Conservation (phyloP, 1,139 yeast genomes). For the Williopsis jadinii region DNA sequence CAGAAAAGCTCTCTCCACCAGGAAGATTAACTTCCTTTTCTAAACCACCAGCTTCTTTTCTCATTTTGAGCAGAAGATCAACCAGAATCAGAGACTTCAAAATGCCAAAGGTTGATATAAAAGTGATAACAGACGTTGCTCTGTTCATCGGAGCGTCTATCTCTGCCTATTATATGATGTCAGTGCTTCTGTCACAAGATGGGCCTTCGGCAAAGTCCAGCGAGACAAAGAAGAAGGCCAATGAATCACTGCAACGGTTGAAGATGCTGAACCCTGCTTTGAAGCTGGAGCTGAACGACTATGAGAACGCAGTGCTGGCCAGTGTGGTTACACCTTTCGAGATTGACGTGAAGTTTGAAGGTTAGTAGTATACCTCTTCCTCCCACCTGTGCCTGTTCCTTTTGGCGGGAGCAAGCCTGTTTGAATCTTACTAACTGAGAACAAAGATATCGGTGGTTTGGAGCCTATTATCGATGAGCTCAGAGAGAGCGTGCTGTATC, state of each 20-base stretch:
- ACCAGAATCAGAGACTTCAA: neutral
- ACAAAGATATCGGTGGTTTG: conserved; percentile 75
- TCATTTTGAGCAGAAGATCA: neutral
- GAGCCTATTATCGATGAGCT: conserved; percentile 77
- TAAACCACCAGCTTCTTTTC: no score
- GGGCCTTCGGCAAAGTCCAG: conserved; percentile 50
- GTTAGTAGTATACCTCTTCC: neutral
- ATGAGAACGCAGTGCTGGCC: conserved; percentile 69
- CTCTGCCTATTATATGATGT: conserved; percentile 66
- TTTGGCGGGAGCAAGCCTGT: no score
- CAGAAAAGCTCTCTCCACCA: no score
- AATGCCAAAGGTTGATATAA: conserved; percentile 19
- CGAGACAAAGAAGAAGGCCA: conserved; percentile 64
- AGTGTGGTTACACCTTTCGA: conserved; percentile 84
- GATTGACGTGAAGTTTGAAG: conserved; percentile 60
- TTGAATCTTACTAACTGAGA: neutral
- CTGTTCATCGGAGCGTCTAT: conserved; percentile 78
- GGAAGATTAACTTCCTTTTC: neutral
- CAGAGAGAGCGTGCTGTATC: conserved; percentile 81
- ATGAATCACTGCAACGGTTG: conserved; percentile 52
- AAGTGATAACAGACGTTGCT: conserved; percentile 50
- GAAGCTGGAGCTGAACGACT: conserved; percentile 54
- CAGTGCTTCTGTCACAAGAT: conserved; percentile 49
- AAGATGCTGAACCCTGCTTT: conserved; percentile 54
- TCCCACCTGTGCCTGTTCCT: no score